These are phyloP conservation scores for Diaporthe citri DNA, from an alignment of 2,329 filamentous ascomycete genomes.

Conservation along the genomic window DNA sequence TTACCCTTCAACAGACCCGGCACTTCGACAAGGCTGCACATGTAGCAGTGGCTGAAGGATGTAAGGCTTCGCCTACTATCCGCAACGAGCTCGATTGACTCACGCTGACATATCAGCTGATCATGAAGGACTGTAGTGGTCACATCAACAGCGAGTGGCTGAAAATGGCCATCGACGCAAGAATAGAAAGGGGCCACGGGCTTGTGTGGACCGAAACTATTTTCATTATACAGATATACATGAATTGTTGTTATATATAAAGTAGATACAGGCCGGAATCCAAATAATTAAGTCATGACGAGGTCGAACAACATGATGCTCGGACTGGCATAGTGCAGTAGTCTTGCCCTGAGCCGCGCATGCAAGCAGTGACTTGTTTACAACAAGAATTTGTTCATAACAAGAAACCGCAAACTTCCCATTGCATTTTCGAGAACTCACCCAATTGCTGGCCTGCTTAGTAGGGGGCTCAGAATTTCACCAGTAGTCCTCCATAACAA, in stretches of 20 bases:
- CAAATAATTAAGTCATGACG: neutral
- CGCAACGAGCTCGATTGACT: too few relatives aligned
- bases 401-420: too few relatives aligned
- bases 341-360: neutral
- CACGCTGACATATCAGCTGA: neutral
- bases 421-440: too few relatives aligned
- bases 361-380: neutral
- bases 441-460: too few relatives aligned
- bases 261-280: neutral
- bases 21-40: slow-evolving; percentile 15
- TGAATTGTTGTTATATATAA: neutral
- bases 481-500: too few relatives aligned
- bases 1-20: slow-evolving; percentile 18
- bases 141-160: too few relatives aligned
- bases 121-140: neutral
- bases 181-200: neutral
- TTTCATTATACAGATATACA: neutral
- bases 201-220: neutral
- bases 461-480: too few relatives aligned
- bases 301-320: too few relatives aligned
- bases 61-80: neutral
- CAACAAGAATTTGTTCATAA: neutral
- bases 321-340: neutral
- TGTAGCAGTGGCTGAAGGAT: slow-evolving; percentile 3
- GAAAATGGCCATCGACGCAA: too few relatives aligned